Percentiles rank a stretch among this genome's conserved stretches.
Evolutionary conservation across 129 eudicot genomes (phyloP).

Genomic region (Tagetes patula): DNA sequence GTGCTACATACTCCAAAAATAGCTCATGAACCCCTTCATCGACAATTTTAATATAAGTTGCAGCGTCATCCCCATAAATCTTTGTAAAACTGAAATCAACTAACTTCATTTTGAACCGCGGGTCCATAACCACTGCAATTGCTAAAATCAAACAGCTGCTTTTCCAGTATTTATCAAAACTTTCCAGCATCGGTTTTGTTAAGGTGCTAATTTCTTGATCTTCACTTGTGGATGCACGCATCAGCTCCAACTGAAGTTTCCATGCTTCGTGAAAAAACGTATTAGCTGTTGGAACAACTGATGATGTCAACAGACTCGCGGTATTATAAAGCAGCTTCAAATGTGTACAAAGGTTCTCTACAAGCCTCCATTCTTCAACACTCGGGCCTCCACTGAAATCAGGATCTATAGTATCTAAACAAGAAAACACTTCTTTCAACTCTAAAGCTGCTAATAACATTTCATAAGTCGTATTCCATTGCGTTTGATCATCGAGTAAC

Average conservation of each 20-base stretch:
- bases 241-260: conserved; percentile 88
- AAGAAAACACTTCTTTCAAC: conserved; percentile 83
- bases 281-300: conserved; percentile 63
- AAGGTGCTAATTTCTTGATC: conserved; percentile 51
- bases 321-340: conserved; percentile 67
- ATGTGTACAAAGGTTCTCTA: conserved; percentile 53
- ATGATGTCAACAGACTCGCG: conserved; percentile 52
- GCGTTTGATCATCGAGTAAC: conserved; percentile 68
- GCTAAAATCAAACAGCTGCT: conserved; percentile 66
- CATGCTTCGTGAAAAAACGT: conserved; percentile 92
- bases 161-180: conserved; percentile 78
- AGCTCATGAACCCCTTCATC: conserved; percentile 93
- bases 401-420: conserved; percentile 73
- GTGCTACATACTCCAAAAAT: conserved; percentile 58
- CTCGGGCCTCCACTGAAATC: conserved; percentile 70
- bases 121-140: conserved; percentile 95
- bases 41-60: conserved; percentile 51
- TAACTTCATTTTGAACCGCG: conserved; percentile 90
- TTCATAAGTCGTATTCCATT: conserved; percentile 91
- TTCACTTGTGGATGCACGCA: conserved; percentile 65
- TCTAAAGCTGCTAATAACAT: conserved; percentile 83
- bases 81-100: conserved; percentile 89
- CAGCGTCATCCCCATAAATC: conserved; percentile 71
- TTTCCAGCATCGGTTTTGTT: conserved; percentile 65
- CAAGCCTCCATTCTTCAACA: conserved; percentile 68